Evolutionary conservation across 1,284 basidiomycete species (phyloP), one percentile per base, ranked within the genome.

Genomic region (Pseudozyma sp.): DNA sequence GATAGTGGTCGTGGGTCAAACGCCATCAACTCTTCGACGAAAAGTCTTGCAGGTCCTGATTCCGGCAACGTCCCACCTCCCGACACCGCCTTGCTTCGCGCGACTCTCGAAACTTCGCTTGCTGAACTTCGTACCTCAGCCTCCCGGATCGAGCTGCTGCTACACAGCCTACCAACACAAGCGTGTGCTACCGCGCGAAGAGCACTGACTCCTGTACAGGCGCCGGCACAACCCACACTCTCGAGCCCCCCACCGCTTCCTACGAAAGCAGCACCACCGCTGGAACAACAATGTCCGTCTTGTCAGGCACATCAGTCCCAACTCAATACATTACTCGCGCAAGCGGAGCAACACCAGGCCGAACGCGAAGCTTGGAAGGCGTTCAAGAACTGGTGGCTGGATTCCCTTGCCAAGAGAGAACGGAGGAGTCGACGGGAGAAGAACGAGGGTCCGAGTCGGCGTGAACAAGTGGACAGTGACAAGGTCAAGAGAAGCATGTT

Each of bases 311-410:
- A 62, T 1, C 43, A 39, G 16, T 1, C 14, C 9, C 52, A 54
- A 6, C 42, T 70, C 1, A 9, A 42, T 2, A 16, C 40, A 17
- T 53, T 69, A 1, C 54, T 50, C 13, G 3, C 14, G 6, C 16
- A 48, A 16, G 33, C 9, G 4, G n/a, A 5, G 10, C 46, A 39
- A 16, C 50, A 68, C 42, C 48, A 64, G 13, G 44, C 40, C 34
- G 70, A 73, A 16, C 29, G 51, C 1, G 24, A 62, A 10, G 54
- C 65, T 1, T 73, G 70, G 70, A 54, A 47, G 6, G 61, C 44
- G 19, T 73, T 73, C 50, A 73, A 73, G 24, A 16, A 33, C 4
- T 73, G 70, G 70, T 73, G 70, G 70, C 35, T 73, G 9, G 54
- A 45, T 2, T 43, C 45, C 14, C 34, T 73, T 9, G 37, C 40